Conservation (phyloP, 2,329 filamentous ascomycete genomes). For the Phialophora tarda region DNA sequence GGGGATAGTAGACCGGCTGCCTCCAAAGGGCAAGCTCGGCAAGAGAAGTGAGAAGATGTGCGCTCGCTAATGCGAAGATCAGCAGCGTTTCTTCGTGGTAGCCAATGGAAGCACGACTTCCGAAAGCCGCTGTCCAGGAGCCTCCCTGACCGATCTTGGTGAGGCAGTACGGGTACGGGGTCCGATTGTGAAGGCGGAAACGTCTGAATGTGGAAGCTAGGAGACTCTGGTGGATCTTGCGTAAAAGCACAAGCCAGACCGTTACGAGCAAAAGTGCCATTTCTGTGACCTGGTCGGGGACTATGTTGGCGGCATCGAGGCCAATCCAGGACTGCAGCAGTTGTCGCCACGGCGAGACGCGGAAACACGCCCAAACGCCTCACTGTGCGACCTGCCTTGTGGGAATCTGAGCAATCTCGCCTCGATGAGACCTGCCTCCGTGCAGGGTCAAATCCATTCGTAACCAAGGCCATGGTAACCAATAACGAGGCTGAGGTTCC, state of each 20-base stretch:
- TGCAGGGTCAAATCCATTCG: background rate
- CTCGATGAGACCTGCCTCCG: background rate
- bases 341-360: background rate
- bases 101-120: background rate
- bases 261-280: background rate
- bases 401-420: background rate
- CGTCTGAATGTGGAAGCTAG: background rate
- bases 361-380: background rate
- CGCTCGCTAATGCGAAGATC: background rate
- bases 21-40: background rate
- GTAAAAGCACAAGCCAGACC: background rate
- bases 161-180: no score
- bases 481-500: conserved; percentile 9
- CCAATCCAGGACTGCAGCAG: background rate
- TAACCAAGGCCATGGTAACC: background rate
- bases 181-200: background rate
- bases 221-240: background rate
- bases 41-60: background rate
- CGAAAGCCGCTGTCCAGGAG: background rate
- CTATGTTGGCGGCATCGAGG: background rate
- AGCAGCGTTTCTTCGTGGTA: background rate
- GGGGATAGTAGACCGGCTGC: background rate
- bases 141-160: background rate
- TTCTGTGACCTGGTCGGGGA: background rate
- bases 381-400: background rate